Percentiles rank a stretch among this genome's conserved stretches.
Conservation (phyloP, 2,329 filamentous ascomycete genomes). For the Beauveria bassiana region DNA sequence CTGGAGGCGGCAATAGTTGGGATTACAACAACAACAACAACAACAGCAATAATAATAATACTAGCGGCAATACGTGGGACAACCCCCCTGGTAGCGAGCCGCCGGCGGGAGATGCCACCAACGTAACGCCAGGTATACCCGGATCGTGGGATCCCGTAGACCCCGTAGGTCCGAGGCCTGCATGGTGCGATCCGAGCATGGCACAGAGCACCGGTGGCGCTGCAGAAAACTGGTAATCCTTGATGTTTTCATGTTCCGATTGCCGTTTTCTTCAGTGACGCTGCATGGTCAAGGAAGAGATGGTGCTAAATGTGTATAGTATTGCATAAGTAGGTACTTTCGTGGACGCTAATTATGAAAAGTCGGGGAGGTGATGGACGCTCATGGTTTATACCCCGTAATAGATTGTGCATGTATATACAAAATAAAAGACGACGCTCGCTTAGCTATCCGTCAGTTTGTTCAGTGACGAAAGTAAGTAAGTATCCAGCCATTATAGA, state of each 20-base stretch:
- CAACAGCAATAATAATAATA: neutral
- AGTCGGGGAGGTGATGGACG: neutral
- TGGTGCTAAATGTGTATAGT: no score
- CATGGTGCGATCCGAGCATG: conserved; percentile 24
- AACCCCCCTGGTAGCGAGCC: neutral
- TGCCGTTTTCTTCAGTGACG: no score
- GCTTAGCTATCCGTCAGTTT: no score
- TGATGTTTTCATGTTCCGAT: no score
- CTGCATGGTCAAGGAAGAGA: no score
- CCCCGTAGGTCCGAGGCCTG: neutral
- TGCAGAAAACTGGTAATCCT: conserved; percentile 14
- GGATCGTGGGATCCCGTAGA: conserved; percentile 3
- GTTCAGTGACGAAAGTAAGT: no score
- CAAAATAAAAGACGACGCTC: neutral
- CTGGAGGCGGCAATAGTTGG: conserved; percentile 3
- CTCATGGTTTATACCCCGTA: neutral
- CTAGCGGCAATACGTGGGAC: neutral
- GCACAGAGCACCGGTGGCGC: conserved; percentile 25
- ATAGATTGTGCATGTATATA: neutral
- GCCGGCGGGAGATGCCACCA: conserved; percentile 12
- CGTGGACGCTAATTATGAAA: no score
- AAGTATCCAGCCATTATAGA: neutral
- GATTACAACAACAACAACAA: neutral
- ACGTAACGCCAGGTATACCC: conserved; percentile 26
- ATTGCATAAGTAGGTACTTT: no score